Base-by-base conservation (phyloP, 495 filamentous ascomycete species). In the Tricharina praecox region DNA sequence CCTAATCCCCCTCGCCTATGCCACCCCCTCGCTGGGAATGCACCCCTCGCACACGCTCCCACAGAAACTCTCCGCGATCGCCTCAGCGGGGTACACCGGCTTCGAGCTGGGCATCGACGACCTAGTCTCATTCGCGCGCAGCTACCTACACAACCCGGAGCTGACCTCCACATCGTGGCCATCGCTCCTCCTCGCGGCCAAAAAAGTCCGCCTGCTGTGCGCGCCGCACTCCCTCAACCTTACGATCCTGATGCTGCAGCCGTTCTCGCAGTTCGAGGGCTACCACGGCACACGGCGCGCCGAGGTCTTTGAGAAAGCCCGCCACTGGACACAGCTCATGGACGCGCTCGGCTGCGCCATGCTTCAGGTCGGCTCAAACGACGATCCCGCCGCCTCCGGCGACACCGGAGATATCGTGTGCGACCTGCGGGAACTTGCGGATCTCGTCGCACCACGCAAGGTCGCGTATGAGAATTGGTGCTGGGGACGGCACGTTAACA, bases 391-490 rank as follows among this genome's bases (percentile, higher is more conserved):
- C 39, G 75, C 80, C 45, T 62, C 63, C 2, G 64, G 59, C 1
- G 67, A 71, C 23, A 57, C 66, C 3, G 64, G 64, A 2, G 59
- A 62, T 34, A 68, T 82, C 18, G 70, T 77, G 0, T 52, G 62
- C 1, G 83, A 88, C 55, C 67, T 88, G 0, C 65, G 64, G 18
- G 66, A 75, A 43, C 66, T 88, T 15, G 74, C 73, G 10, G 77
- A 83, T 39, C 60, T 83, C 48, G 71, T 82, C 1, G 70, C 73
- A 2, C 53, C 64, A 19, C 65, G 70, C 20, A 65, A 68, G 7
- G 61, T 88, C 9, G 81, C 81, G 0, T 88, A 86, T 50, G 82
- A 88, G 60, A 85, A 86, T 52, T 85, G 82, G 81, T 84, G 80
- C 63, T 88, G 82, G 84, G 76, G 78, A 0, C 78, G 79, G 0